Conservation (phyloP, 768 basidiomycete genomes). For the Tylopilus sp. region DNA sequence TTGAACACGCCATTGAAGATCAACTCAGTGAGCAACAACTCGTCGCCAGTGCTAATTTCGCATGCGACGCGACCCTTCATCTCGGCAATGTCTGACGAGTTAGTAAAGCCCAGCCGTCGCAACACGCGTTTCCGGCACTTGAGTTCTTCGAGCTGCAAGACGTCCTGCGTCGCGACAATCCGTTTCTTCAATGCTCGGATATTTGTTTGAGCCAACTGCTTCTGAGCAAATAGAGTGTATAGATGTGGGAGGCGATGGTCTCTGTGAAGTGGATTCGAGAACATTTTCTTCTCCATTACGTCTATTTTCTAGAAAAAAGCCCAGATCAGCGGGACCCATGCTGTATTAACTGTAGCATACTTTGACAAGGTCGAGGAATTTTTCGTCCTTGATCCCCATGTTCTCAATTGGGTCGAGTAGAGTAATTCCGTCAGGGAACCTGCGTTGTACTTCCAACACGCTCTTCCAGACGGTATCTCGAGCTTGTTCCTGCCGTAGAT, state of each 20-base stretch:
- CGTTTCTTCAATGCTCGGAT: conserved; percentile 80
- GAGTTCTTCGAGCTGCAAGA: conserved; percentile 94
- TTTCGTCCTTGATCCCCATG: conserved; percentile 94
- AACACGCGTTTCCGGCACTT: conserved; percentile 93
- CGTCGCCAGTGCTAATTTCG: conserved; percentile 97
- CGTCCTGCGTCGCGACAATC: conserved; percentile 86
- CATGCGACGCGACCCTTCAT: conserved; percentile 98
- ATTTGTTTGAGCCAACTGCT: conserved; percentile 64
- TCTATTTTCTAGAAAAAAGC: conserved; percentile 72
- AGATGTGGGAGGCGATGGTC: conserved; percentile 76
- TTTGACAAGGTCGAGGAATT: conserved; percentile 82
- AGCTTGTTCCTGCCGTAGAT: conserved; percentile 69
- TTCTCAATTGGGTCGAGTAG: conserved; percentile 90
- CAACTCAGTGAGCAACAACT: conserved; percentile 91
- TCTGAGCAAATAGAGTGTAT: conserved; percentile 76
- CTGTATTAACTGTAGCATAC: conserved; percentile 37
- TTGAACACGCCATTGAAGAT: conserved; percentile 98
- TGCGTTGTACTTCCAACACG: conserved; percentile 83
- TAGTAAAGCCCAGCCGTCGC: conserved; percentile 88
- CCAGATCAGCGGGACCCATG: neutral
- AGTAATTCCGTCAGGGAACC: conserved; percentile 84
- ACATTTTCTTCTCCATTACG: conserved; percentile 83
- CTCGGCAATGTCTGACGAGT: conserved; percentile 87
- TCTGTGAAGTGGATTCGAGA: conserved; percentile 71
- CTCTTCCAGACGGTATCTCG: conserved; percentile 89